Evolutionary conservation across 306 rosid genomes (phyloP), one percentile per base, ranked within the genome.

Genomic region (Nissolia schottii): DNA sequence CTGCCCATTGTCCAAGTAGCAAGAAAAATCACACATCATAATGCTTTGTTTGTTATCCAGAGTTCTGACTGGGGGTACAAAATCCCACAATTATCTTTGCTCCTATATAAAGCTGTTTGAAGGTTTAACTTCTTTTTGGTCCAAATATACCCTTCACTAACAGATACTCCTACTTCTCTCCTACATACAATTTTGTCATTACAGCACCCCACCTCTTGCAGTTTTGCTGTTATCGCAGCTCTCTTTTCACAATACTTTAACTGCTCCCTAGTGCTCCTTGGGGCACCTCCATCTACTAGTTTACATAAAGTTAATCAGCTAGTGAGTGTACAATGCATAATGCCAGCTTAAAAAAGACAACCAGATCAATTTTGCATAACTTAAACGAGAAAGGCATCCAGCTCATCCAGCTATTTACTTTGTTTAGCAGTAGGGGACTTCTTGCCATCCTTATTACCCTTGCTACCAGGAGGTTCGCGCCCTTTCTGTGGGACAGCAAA

Each of bases 291-390:
- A n/a, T n/a, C n/a, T n/a, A n/a, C n/a, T n/a, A n/a, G n/a, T n/a
- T 49, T 55, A 57, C 67, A 56, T 5, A 24, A 22, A n/a, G 20
- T 6, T 12, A 43, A 55, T 45, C 59, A 43, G 22, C 18, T 64
- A 73, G 22, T 3, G 32, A 57, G 51, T 53, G 64, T 50, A 29
- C 46, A 79, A 61, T 71, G 69, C 62, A 78, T 51, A 78, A 80
- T 80, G 81, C 82, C 85, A 77, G 87, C 92, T 89, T 86, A 53
- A 73, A 84, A 87, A 87, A 85, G 66, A 75, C 81, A 77, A 92
- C 92, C 43, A 80, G 85, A 75, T 64, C 82, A 78, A 79, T 66
- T 74, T 71, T 27, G 69, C 65, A 62, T 34, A 32, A 64, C 50
- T 64, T 28, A 67, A 65, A 70, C 50, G 41, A n/a, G n/a, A 55